phyloP scores from a whole-genome alignment of 2,329 filamentous ascomycete species.

The Diplodia mutila region DNA sequence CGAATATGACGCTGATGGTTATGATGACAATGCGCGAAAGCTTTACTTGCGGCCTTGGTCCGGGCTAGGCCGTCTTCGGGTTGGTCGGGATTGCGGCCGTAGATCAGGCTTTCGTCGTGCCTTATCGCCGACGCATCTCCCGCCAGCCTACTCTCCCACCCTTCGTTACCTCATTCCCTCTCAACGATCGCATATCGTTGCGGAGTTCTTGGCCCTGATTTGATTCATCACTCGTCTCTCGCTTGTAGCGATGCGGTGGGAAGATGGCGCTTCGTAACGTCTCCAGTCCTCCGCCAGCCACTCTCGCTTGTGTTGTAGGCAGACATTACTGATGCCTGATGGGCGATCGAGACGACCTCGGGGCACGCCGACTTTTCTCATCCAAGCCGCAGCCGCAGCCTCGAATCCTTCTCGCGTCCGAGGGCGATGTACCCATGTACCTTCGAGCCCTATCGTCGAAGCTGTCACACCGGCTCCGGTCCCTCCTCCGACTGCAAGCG shows the following conservation, averaged over 20 bases:
- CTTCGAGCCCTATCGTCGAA: background rate
- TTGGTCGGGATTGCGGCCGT: background rate
- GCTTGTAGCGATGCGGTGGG: background rate
- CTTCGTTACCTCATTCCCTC: background rate
- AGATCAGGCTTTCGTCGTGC: background rate
- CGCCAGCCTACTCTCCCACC: background rate
- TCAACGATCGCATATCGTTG: background rate
- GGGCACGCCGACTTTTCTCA: background rate
- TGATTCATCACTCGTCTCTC: background rate
- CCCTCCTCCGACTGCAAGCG: background rate
- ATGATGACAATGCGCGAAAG: constrained; percentile 24
- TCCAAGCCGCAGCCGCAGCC: background rate
- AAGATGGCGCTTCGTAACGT: background rate
- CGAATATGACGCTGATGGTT: constrained; percentile 19
- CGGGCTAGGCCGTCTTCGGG: constrained; percentile 6
- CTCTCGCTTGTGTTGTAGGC: background rate
- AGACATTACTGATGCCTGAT: constrained; percentile 1
- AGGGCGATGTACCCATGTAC: background rate
- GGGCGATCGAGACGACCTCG: background rate
- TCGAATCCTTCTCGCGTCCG: background rate
- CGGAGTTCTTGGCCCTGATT: background rate
- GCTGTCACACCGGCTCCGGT: background rate
- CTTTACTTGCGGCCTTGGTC: background rate
- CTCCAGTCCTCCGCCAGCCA: background rate
- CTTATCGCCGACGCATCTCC: constrained; percentile 11